Percentiles rank a stretch among this genome's conserved stretches.
Conservation (phyloP, 2,329 filamentous ascomycete genomes). For the Exophiala dermatitidis region DNA sequence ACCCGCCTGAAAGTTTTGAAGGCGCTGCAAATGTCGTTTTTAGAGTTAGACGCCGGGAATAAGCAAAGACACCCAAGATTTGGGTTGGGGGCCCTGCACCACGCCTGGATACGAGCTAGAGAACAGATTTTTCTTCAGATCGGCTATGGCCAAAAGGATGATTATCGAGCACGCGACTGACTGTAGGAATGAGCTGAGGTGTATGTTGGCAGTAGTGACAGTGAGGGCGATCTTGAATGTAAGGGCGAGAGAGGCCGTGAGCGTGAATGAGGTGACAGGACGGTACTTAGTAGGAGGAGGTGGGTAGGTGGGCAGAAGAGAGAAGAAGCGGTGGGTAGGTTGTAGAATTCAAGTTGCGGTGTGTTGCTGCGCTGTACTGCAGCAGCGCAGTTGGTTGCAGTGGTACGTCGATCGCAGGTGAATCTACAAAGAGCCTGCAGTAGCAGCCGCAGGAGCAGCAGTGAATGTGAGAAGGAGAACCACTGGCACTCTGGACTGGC, state of each 20-base stretch:
- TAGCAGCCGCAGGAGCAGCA: not conserved
- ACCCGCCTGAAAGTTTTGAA: conserved; percentile 5
- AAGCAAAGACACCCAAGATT: not conserved
- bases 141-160: not conserved
- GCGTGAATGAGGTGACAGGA: not conserved
- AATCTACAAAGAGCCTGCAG: not conserved
- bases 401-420: not conserved
- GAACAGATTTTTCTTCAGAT: not conserved
- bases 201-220: not conserved
- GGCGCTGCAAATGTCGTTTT: not conserved
- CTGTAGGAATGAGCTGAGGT: not conserved
- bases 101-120: not conserved
- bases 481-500: too few relatives aligned
- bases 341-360: not conserved
- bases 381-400: too few relatives aligned
- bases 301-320: not conserved
- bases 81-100: not conserved
- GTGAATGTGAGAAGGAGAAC: too few relatives aligned
- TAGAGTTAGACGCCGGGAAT: not conserved
- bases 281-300: not conserved
- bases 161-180: not conserved
- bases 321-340: not conserved
- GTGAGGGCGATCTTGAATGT: not conserved
- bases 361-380: not conserved
- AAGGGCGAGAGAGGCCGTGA: not conserved